Evolutionary conservation across 129 eudicot genomes (phyloP), one percentile per base, ranked within the genome.

Genomic region (Logfia minima): DNA sequence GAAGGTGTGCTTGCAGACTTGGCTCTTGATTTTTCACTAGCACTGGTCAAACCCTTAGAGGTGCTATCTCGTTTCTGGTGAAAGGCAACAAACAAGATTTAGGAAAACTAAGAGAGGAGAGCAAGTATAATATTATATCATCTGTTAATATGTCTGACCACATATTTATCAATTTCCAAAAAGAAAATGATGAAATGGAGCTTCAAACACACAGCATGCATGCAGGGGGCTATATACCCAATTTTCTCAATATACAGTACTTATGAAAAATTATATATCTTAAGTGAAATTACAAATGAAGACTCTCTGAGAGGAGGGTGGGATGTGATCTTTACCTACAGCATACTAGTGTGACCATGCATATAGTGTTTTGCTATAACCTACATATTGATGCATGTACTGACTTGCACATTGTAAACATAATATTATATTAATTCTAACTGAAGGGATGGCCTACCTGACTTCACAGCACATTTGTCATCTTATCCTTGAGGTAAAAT

Each of bases 1-100:
- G 97, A 92, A 56, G 97, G 88, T 51, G 89, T 82, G 81, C 96
- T 89, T 39, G 78, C 80, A 37, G 97, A 84, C 76, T 83, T 85
- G 31, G 86, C 77, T 66, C 89, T 92, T 64, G 97, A 92, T 85
- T 83, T 92, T 68, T 92, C 98, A 76, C 96, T 86, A 62, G 85
- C 80, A 89, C 90, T 88, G 39, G 85, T 80, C 71, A 83, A 81
- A 79, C 82, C 43, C 58, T 87, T 86, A 1, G 78, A 70, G 79
- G 85, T 83, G 79, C 85, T 82, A 23, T 90, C 96, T 75, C 90
- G 88, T 88, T 88, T 92, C 98, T 92, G 53, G 84, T 62, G 39
- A 77, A 37, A 35, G 59, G 29, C 9, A 29, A 66, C 19, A 48
- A 19, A 66, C 66, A 66, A 66, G 51, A 32, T 65, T 66, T 66